phyloP scores from a whole-genome alignment of 208 protist genomes.

The Angomonas deanei region DNA sequence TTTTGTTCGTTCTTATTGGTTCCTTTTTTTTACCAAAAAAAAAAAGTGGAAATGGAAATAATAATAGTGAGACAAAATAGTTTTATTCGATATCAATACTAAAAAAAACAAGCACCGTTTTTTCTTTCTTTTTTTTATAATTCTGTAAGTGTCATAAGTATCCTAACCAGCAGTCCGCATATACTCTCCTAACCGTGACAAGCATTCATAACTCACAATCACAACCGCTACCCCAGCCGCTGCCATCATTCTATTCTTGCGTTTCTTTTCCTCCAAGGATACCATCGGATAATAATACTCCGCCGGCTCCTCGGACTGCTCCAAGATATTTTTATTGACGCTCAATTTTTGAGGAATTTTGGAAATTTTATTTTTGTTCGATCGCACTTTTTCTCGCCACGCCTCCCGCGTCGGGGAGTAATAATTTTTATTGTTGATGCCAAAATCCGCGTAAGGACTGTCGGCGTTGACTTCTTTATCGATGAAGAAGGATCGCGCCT shows the following conservation, averaged over 20 bases:
- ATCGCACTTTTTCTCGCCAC: neutral
- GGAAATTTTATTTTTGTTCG: conserved; percentile 44
- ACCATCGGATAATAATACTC: conserved; percentile 70
- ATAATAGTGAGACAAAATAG: too few relatives aligned
- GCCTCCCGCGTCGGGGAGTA: neutral
- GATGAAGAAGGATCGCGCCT: conserved; percentile 67
- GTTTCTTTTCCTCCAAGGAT: conserved; percentile 25
- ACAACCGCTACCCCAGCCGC: conserved; percentile 12
- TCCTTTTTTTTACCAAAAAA: neutral
- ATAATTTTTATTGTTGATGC: conserved; percentile 40
- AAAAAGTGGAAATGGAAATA: too few relatives aligned
- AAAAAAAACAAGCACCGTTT: neutral
- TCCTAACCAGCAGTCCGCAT: conserved; percentile 42
- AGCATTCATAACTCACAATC: conserved; percentile 6
- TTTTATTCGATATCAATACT: neutral
- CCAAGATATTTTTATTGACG: conserved; percentile 63
- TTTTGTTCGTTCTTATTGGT: conserved; percentile 9
- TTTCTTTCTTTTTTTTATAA: conserved; percentile 8
- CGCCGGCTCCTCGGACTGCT: conserved; percentile 45
- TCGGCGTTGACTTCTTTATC: conserved; percentile 20
- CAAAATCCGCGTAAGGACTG: conserved; percentile 40
- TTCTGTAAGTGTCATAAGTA: too few relatives aligned
- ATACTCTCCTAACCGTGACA: conserved; percentile 10
- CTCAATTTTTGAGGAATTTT: conserved; percentile 41
- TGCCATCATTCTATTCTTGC: conserved; percentile 14